Base-by-base conservation (phyloP, 2,329 filamentous ascomycete species). In the Fusarium agapanthi region DNA sequence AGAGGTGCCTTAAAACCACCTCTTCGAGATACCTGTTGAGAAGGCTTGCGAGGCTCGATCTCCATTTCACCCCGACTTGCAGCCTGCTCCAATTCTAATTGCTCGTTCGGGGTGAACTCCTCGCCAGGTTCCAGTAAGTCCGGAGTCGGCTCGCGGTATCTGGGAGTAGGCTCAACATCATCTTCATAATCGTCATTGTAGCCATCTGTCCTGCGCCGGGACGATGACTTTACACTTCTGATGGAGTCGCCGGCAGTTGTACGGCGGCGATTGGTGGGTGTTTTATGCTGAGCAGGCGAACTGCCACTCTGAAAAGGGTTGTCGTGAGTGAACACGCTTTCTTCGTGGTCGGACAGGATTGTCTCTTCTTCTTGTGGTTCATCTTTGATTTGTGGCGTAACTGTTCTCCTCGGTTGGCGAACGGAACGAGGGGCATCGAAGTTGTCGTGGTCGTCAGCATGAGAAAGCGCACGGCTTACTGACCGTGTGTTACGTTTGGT, bases 21-120 rank as follows among this genome's bases (percentile, higher is more conserved):
- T 65, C 85, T 85, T 12, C 81, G 82, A 22, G 75, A 75, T 34
- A 77, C 62, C 37, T 78, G 77, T 13, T 56, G 72, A 26, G 84
- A 80, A 22, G 85, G 81, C 37, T 85, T 82, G 63, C 86, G 78
- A 41, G 84, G 81, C n/a, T 83, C 75, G 15, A 86, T 73, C 11
- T 83, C 81, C 53, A 83, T 79, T 70, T 89, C 81, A 51, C 89
- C 88, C 53, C 86, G 84, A 62, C 84, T 84, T 9, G 88, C 88
- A 56, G 92, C 88, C 72, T 95, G 92, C 57, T 91, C 89, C 50
- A 97, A 84, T 72, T 95, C 94, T 18, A 97, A 84, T 81, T 95
- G 93, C 79, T 94, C 95, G 71, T 98, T 94, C 0, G 95, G 93
- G 2, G 95, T 97, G 74, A 98, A 99, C 78, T 99, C 96, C 80